Conservation (phyloP, 129 eudicot species). For the Centaurea solstitialis region DNA sequence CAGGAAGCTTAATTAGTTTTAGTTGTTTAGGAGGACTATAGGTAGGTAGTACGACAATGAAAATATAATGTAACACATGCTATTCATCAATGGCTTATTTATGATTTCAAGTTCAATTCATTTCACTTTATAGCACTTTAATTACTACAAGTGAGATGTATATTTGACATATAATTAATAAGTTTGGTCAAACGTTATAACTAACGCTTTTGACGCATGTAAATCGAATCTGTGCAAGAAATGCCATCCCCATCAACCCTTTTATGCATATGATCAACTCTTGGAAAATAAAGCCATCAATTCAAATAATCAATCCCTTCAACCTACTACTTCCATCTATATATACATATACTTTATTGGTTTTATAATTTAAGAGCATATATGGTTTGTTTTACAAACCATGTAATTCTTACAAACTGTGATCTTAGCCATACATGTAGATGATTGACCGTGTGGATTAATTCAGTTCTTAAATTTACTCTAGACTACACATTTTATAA, state of each 20-base stretch:
- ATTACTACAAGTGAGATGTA: conserved; percentile 1
- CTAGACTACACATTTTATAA: no score
- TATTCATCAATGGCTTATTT: conserved; percentile 26
- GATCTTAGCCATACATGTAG: no score
- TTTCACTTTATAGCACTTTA: no score
- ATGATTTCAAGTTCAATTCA: conserved; percentile 21
- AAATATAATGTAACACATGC: conserved; percentile 32
- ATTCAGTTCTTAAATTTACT: no score
- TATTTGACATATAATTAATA: conserved; percentile 6
- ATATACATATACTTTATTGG: background rate
- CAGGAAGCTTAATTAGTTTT: conserved; percentile 17
- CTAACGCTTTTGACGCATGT: conserved; percentile 4
- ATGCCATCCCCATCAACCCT: background rate
- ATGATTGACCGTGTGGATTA: no score
- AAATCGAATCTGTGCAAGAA: conserved; percentile 1
- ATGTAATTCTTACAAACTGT: no score
- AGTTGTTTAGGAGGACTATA: conserved; percentile 19
- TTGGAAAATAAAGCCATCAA: background rate
- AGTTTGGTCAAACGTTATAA: background rate
- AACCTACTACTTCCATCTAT: background rate
- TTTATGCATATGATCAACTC: background rate
- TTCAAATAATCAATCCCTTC: background rate
- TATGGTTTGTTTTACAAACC: no score
- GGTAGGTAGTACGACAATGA: conserved; percentile 16
- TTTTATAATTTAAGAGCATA: background rate